Evolutionary conservation across 2,329 filamentous ascomycete species (phyloP).

Genomic region (Simplicillium aogashimaense): DNA sequence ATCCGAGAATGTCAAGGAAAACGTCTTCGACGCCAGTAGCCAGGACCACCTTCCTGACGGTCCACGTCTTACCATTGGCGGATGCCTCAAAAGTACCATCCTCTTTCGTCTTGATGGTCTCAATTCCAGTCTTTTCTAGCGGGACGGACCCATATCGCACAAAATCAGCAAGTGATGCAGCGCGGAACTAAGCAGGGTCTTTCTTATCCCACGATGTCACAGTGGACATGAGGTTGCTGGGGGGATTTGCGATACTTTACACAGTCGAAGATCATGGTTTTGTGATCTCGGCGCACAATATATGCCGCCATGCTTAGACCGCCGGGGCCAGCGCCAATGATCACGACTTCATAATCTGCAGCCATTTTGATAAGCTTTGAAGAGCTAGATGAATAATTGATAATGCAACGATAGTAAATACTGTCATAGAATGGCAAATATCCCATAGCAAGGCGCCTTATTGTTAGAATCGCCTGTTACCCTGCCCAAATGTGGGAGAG

Average conservation of each 20-base stretch:
- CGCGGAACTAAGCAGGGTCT: constrained; percentile 13
- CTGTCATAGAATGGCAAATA: too few species aligned
- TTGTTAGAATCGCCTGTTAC: too few species aligned
- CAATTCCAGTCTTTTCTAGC: constrained; percentile 8
- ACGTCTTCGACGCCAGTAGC: constrained; percentile 39
- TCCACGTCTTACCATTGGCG: constrained; percentile 29
- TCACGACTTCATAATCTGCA: constrained; percentile 15
- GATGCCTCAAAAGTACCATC: constrained; percentile 13
- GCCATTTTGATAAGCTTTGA: too few species aligned
- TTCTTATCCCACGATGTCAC: constrained; percentile 18
- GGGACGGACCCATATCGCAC: constrained; percentile 14
- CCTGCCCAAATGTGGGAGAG: too few species aligned
- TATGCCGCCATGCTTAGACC: constrained; percentile 26
- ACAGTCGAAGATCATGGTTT: constrained; percentile 29
- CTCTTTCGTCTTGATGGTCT: constrained; percentile 7
- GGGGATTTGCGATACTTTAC: constrained; percentile 28
- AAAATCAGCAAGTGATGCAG: constrained; percentile 14
- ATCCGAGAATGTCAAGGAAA: constrained; percentile 35
- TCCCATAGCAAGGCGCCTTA: too few species aligned
- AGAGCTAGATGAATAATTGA: too few species aligned
- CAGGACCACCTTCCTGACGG: constrained; percentile 38
- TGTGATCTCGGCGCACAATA: constrained; percentile 23
- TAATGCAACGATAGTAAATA: too few species aligned
- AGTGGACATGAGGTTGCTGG: constrained; percentile 30
- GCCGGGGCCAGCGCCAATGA: constrained; percentile 29